Evolutionary conservation across 352 stramenopile genomes (phyloP).

Genomic region (Globisporangium echinulatum): DNA sequence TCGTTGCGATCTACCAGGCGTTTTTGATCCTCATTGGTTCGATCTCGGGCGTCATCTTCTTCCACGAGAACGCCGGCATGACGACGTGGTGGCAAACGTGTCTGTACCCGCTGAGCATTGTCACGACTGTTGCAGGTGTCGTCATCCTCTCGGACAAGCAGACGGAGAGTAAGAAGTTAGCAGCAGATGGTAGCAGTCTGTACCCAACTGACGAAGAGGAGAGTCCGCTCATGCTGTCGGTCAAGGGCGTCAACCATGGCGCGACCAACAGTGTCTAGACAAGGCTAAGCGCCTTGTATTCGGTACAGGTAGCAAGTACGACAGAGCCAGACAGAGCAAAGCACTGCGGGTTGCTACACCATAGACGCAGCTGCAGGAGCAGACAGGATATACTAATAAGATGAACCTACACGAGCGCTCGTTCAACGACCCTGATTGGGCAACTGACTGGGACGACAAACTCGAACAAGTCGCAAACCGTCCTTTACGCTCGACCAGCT

Average conservation of each 20-base stretch:
- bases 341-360: neutral
- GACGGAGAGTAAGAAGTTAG: slow-evolving; percentile 32
- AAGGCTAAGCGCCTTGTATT: neutral
- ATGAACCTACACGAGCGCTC: slow-evolving; percentile 5
- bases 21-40: slow-evolving; percentile 84
- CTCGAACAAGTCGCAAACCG: neutral
- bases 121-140: slow-evolving; percentile 72
- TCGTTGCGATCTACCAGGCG: slow-evolving; percentile 81
- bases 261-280: slow-evolving; percentile 22
- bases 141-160: slow-evolving; percentile 81
- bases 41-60: slow-evolving; percentile 83
- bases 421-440: neutral
- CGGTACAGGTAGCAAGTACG: neutral
- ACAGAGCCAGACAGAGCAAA: too few species aligned
- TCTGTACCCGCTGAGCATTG: slow-evolving; percentile 72
- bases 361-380: slow-evolving; percentile 5
- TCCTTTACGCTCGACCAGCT: neutral
- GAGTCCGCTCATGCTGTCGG: slow-evolving; percentile 35
- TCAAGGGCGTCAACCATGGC: slow-evolving; percentile 31
- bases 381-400: slow-evolving; percentile 11
- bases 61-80: slow-evolving; percentile 82
- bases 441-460: neutral
- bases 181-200: neutral
- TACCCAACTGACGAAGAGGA: slow-evolving; percentile 29
- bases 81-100: slow-evolving; percentile 73